Evolutionary conservation across 495 filamentous ascomycete species (phyloP).

Genomic region (Neurospora sp.): DNA sequence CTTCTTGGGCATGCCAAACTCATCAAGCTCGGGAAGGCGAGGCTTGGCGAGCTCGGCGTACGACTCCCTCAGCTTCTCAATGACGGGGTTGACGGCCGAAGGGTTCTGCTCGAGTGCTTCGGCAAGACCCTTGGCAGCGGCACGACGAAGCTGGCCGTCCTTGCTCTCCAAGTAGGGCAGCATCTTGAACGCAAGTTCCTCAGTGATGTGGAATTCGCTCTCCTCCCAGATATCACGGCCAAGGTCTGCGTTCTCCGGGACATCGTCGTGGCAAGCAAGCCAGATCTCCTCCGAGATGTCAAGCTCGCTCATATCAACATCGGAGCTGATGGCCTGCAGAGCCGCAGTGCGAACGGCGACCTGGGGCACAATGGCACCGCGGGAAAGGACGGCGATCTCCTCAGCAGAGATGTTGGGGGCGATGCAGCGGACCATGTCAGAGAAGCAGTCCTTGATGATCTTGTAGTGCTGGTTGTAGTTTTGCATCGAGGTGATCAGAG

Average conservation of each 20-base stretch:
- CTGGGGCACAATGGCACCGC: slow-evolving; percentile 68
- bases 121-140: slow-evolving; percentile 74
- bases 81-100: slow-evolving; percentile 31
- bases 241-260: slow-evolving; percentile 76
- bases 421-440: slow-evolving; percentile 71
- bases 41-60: slow-evolving; percentile 75
- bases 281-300: slow-evolving; percentile 84
- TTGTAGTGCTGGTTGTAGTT: slow-evolving; percentile 88
- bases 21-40: slow-evolving; percentile 69
- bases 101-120: slow-evolving; percentile 54
- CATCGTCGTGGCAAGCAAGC: slow-evolving; percentile 84
- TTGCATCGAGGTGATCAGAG: slow-evolving; percentile 74
- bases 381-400: slow-evolving; percentile 62
- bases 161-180: slow-evolving; percentile 68
- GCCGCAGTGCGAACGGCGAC: slow-evolving; percentile 72
- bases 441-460: slow-evolving; percentile 80
- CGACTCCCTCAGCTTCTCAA: slow-evolving; percentile 51
- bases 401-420: slow-evolving; percentile 58
- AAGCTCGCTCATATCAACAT: slow-evolving; percentile 81
- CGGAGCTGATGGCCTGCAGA: slow-evolving; percentile 80
- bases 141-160: slow-evolving; percentile 70
- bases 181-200: slow-evolving; percentile 52
- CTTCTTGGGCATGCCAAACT: slow-evolving; percentile 87
- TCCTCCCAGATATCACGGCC: slow-evolving; percentile 90
- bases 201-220: slow-evolving; percentile 62